Evolutionary conservation across 2,329 filamentous ascomycete species (phyloP).

Genomic region (Aspergillus jensenii): DNA sequence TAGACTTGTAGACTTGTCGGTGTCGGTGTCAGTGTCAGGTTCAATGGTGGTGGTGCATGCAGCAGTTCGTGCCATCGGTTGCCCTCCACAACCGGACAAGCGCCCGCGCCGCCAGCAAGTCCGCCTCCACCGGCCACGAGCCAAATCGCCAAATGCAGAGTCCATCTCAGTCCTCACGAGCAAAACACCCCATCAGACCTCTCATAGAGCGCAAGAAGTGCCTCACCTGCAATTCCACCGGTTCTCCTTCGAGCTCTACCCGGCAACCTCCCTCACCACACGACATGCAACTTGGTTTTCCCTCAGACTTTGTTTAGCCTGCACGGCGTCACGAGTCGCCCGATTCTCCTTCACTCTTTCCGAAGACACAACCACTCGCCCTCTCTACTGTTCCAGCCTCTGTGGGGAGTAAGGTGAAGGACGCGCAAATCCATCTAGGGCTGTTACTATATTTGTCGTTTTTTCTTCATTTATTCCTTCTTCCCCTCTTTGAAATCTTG

Average conservation of each 20-base stretch:
- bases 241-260: slow-evolving; percentile 1
- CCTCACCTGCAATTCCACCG: background rate
- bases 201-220: no score
- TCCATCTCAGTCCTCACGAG: background rate
- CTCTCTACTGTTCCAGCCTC: background rate
- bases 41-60: background rate
- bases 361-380: slow-evolving; percentile 4
- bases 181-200: slow-evolving; percentile 24
- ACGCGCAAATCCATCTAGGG: background rate
- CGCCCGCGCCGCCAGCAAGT: slow-evolving; percentile 13
- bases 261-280: slow-evolving; percentile 3
- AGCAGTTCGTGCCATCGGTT: slow-evolving; percentile 20
- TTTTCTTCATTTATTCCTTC: slow-evolving; percentile 7
- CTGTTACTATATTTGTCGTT: slow-evolving; percentile 6
- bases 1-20: no score
- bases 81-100: slow-evolving; percentile 32
- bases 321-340: slow-evolving; percentile 23
- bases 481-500: slow-evolving; percentile 5
- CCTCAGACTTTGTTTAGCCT: slow-evolving; percentile 20
- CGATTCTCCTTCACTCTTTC: slow-evolving; percentile 23
- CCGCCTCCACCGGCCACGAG: slow-evolving; percentile 24
- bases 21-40: background rate
- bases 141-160: slow-evolving; percentile 5
- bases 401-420: slow-evolving; percentile 1
- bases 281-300: slow-evolving; percentile 25